Base-by-base conservation (phyloP, 2,329 filamentous ascomycete genomes). In the Beauveria pseudobassiana region DNA sequence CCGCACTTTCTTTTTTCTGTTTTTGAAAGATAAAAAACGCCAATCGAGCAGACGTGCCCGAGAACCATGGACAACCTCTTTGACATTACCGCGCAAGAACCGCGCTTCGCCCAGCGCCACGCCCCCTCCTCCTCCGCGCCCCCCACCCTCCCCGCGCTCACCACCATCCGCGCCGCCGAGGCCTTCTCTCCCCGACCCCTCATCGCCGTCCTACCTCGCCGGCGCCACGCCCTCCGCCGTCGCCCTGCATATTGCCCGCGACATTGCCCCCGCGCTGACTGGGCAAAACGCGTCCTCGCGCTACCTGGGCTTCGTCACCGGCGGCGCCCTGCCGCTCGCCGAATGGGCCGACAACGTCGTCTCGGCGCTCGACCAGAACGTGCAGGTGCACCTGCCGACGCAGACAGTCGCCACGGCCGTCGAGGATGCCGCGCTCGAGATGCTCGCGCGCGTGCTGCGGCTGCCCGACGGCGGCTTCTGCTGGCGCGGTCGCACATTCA, bases 281-380 rank as follows among this genome's bases (percentile, higher is more conserved):
- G 82, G 80, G 18, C 83, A 85, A 68, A 87, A 85, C 66, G 80
- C 82, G 48, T 85, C 82, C 49, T 74, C 85, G 12, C 84, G 86
- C 60, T 96, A 96, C 78, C 96, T 91, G 72, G 93, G 91, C 63
- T 96, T 97, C 72, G 89, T 97, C 6, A 96, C 88, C 0, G 93
- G 93, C 50, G 89, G 91, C 16, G 80, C 82, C 8, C 89, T 93
- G 0, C 90, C 91, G 6, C 85, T 91, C 26, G 92, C 92, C 38
- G 82, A 88, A 67, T 83, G 90, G 59, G 93, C 91, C 1, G 93
- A 97, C 72, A 89, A 91, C 65, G 75, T 96, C n/a, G 91, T 93
- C 64, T 87, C 87, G 5, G 82, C 84, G 9, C 83, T 88, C 64
- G 93, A 97, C 71, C 91, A 96, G 71, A 96, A 93, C 72, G 87